Evolutionary conservation across 805 yeast species (phyloP).

Genomic region (Saccharomycopsis oosterbeekiorum): DNA sequence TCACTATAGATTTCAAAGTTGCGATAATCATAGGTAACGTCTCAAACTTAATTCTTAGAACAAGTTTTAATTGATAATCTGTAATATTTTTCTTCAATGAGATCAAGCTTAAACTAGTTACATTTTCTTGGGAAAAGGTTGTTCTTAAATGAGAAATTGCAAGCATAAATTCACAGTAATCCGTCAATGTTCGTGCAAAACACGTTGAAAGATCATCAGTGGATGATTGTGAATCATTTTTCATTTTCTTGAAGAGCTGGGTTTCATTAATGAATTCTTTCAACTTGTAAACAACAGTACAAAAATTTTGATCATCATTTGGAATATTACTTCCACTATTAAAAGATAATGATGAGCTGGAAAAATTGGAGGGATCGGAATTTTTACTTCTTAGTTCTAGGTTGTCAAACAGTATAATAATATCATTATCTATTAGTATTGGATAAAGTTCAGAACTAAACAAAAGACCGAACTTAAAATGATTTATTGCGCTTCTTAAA

Average conservation of each 20-base stretch:
- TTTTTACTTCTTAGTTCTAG: background rate
- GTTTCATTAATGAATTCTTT: background rate
- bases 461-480: conserved; percentile 21
- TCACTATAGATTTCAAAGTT: background rate
- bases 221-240: background rate
- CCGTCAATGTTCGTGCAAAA: background rate
- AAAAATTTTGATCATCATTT: background rate
- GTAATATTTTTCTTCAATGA: background rate
- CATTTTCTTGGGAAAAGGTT: background rate
- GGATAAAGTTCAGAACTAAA: background rate
- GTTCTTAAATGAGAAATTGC: background rate
- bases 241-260: background rate
- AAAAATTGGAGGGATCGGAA: background rate
- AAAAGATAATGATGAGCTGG: background rate
- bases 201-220: background rate
- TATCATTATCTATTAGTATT: background rate
- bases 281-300: background rate
- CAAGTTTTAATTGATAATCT: background rate
- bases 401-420: background rate
- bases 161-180: background rate
- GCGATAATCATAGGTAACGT: background rate
- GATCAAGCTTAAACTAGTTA: background rate
- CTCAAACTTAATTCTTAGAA: background rate
- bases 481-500: conserved; percentile 19
- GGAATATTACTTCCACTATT: background rate